These are phyloP conservation scores for Penicillium maclennaniae DNA, from an alignment of 495 filamentous ascomycete species.

Conservation along the genomic window DNA sequence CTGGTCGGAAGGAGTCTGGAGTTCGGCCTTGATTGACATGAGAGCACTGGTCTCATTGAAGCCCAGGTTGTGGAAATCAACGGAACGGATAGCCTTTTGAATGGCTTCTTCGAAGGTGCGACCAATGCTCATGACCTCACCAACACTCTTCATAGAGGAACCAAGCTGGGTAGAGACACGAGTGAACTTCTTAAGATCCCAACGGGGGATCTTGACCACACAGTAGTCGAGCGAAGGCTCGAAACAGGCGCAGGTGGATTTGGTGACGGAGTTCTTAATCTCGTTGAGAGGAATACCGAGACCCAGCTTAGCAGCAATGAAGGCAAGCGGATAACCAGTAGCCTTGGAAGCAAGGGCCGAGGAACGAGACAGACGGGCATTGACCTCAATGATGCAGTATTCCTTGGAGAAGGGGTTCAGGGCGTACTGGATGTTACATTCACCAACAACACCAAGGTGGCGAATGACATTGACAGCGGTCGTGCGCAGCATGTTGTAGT, in stretches of 20 bases:
- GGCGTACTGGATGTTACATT: constrained; percentile 99
- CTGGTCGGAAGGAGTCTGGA: constrained; percentile 97
- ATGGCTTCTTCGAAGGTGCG: constrained; percentile 97
- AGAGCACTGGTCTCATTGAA: constrained; percentile 90
- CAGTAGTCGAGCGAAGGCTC: constrained; percentile 99
- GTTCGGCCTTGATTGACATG: constrained; percentile 92
- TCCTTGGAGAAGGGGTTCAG: constrained; percentile 94
- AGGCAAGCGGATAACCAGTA: constrained; percentile 94
- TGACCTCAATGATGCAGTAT: constrained; percentile 99
- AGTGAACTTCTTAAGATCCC: constrained; percentile 98
- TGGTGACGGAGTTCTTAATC: constrained; percentile 93
- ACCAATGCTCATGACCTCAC: constrained; percentile 98
- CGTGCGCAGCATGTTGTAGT: constrained; percentile 98
- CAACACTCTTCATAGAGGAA: constrained; percentile 99
- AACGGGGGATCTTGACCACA: constrained; percentile 97
- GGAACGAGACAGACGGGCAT: constrained; percentile 93
- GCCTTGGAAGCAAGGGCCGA: constrained; percentile 97
- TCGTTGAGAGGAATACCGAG: constrained; percentile 94
- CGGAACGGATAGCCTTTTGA: constrained; percentile 92
- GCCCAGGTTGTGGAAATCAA: constrained; percentile 92
- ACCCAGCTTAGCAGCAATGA: constrained; percentile 93
- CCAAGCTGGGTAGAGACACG: constrained; percentile 91
- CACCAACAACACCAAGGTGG: constrained; percentile 93
- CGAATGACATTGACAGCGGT: constrained; percentile 99
- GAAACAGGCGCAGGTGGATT: constrained; percentile 95